Conservation (phyloP, 257 asterid genomes). For the Solanum tacnaense region DNA sequence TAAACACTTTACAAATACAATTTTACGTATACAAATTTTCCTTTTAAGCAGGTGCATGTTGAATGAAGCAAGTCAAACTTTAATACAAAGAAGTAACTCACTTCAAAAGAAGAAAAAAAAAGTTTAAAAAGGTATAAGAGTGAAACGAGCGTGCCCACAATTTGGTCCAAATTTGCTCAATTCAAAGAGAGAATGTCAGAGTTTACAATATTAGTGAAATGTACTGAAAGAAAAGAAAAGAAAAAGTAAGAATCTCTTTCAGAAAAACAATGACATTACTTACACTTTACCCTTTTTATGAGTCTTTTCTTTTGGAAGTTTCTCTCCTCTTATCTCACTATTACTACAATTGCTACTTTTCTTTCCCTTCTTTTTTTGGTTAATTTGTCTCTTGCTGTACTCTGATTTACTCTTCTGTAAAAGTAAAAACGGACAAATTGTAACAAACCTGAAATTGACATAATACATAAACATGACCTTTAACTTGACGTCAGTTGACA, state of each 20-base stretch:
- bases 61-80: conserved; percentile 33
- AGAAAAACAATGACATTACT: conserved; percentile 8
- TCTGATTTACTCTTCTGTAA: background rate
- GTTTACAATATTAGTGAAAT: background rate
- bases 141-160: conserved; percentile 19
- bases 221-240: background rate
- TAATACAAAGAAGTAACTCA: background rate
- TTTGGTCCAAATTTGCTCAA: background rate
- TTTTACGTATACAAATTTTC: background rate
- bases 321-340: conserved; percentile 4
- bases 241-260: background rate
- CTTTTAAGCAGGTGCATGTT: conserved; percentile 5
- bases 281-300: background rate
- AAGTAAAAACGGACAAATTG: background rate
- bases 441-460: background rate
- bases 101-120: background rate
- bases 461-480: accelerated
- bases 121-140: background rate
- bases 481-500: accelerated
- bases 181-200: conserved; percentile 10
- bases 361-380: background rate
- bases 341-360: background rate
- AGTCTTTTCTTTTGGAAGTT: conserved; percentile 24
- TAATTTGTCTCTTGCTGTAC: background rate
- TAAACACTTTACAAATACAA: background rate